Conservation (phyloP, 2,329 filamentous ascomycete species). For the Bipolaris sorokiniana region DNA sequence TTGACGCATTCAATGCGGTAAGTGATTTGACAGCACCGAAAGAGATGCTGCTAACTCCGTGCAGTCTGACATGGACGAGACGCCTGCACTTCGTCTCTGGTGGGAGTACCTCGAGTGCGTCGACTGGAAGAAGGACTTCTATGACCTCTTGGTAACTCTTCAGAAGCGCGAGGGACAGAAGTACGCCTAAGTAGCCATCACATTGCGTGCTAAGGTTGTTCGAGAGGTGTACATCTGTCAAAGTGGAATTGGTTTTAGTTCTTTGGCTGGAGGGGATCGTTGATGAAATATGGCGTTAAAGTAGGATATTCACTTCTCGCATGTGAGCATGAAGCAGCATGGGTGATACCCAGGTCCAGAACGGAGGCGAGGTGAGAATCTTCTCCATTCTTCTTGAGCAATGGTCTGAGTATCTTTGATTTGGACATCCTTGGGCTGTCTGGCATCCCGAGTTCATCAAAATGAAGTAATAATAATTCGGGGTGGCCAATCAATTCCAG, state of each 20-base stretch:
- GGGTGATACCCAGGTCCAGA: too few species aligned
- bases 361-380: too few species aligned
- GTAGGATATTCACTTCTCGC: neutral
- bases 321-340: neutral
- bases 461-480: neutral
- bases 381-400: neutral
- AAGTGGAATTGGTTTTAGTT: neutral
- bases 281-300: neutral
- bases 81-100: constrained; percentile 53
- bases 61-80: constrained; percentile 48
- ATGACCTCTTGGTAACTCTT: constrained; percentile 47
- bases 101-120: constrained; percentile 57
- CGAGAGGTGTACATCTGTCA: too few species aligned
- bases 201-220: neutral
- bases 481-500: too few species aligned
- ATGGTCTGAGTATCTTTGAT: neutral
- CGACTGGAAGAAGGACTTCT: constrained; percentile 51
- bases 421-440: neutral
- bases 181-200: constrained; percentile 5
- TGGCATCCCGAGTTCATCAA: neutral
- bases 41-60: constrained; percentile 3
- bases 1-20: constrained; percentile 49
- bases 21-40: constrained; percentile 13
- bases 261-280: neutral
- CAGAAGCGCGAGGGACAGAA: constrained; percentile 19